A percentile compares a stretch with the other conserved stretches of the same genome.
Conservation (phyloP, 2,329 filamentous ascomycete species). For the Talaromyces albobiverticillius region DNA sequence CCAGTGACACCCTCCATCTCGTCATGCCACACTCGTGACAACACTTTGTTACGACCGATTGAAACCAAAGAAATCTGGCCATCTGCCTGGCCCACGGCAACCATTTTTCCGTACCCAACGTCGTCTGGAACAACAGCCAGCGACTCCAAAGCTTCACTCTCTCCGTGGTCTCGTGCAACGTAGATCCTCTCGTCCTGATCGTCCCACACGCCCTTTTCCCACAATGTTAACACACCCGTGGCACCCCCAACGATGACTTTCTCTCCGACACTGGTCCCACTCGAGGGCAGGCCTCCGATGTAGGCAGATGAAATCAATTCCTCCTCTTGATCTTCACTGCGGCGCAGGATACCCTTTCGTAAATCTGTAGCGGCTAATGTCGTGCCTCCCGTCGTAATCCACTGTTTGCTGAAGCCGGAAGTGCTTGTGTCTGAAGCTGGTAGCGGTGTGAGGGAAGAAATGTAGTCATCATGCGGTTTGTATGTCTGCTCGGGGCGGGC, state of each 20-base stretch:
- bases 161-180: constrained; percentile 61
- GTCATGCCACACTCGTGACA: constrained; percentile 69
- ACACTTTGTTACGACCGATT: constrained; percentile 69
- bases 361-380: constrained; percentile 89
- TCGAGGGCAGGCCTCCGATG: constrained; percentile 70
- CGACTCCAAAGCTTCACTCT: constrained; percentile 78
- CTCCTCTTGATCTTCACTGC: constrained; percentile 92
- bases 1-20: constrained; percentile 82
- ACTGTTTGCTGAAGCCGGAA: constrained; percentile 88
- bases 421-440: constrained; percentile 77
- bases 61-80: constrained; percentile 75
- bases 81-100: constrained; percentile 78
- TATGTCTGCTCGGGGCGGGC: constrained; percentile 73
- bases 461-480: constrained; percentile 86
- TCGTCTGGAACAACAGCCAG: constrained; percentile 69
- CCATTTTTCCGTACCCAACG: constrained; percentile 61
- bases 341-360: constrained; percentile 77
- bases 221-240: constrained; percentile 81
- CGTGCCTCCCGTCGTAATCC: constrained; percentile 87
- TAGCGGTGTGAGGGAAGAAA: constrained; percentile 81
- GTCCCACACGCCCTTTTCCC: constrained; percentile 93
- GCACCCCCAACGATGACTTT: constrained; percentile 75
- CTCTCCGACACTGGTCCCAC: constrained; percentile 65
- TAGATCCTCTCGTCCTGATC: constrained; percentile 89
- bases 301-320: constrained; percentile 80